Evolutionary conservation across 1,139 yeast genomes (phyloP), one percentile per base, ranked within the genome.

Genomic region (Wickerhamomyces sp.): DNA sequence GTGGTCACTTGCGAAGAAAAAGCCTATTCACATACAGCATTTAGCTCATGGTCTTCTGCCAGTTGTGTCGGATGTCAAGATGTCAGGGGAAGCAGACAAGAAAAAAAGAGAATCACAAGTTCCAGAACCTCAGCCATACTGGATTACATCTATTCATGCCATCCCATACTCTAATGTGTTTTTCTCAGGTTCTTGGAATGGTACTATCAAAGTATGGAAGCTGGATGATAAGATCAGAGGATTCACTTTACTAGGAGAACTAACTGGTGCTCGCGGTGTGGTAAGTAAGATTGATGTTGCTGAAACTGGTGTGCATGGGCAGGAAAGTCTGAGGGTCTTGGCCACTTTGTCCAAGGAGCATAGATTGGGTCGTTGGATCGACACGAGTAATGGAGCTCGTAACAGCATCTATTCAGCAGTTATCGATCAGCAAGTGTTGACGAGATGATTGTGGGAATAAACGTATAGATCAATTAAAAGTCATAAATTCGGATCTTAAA

Each of bases 1-100:
- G 44, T 91, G 98, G 98, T 79, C 95, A 6, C 64, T 84, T 40
- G 80, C 86, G 20, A 87, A 87, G 62, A 91, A 91, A 71, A 89
- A 88, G 61, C 94, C 98, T 8, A 60, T 85, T 25, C 78, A 61
- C 57, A 76, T 78, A 3, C 61, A 73, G 42, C 72, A 93, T 52
- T 60, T 69, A 32, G 83, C 91, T 4, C 98, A 91, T 59, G 98
- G 96, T 2, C 55, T 77, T 18, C 75, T 77, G 41, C 81, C 84
- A 14, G 59, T 60, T 26, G 54, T 74, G 28, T 48, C 61, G 2
- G 59, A 78, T 2, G 46, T 58, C 3, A 56, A 66, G 41, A 85
- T 86, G 8, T 78, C 94, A 37, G 96, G 93, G 7, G 95, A 87
- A 56, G 43, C 63, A 0, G 59, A 68, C 30, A 51, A 53, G 5